These are phyloP conservation scores for Penicillium mononematosum DNA, from an alignment of 495 filamentous ascomycete genomes.

Conservation along the genomic window DNA sequence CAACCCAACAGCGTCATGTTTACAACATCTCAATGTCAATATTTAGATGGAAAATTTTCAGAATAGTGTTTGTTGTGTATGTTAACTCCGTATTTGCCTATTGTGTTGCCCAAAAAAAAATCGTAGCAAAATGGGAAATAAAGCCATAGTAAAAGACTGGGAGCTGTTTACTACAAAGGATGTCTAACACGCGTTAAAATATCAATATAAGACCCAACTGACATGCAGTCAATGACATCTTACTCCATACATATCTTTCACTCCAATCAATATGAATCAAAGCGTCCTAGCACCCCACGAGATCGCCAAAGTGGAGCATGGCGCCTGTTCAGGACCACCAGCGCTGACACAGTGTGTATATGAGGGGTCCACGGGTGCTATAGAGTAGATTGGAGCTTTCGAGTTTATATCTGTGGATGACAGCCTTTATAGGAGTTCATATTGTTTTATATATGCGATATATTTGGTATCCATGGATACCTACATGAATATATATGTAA, in stretches of 20 bases:
- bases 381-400: too few relatives aligned
- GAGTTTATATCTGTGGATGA: too few relatives aligned
- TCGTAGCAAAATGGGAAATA: not conserved
- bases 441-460: too few relatives aligned
- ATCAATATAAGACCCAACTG: not conserved
- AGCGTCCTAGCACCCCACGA: constrained; percentile 7
- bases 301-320: constrained; percentile 11
- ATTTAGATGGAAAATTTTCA: too few relatives aligned
- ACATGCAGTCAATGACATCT: not conserved
- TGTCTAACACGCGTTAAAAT: not conserved
- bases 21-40: not conserved
- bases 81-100: too few relatives aligned
- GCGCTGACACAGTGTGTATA: not conserved
- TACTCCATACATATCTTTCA: not conserved
- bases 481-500: too few relatives aligned
- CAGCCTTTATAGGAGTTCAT: too few relatives aligned
- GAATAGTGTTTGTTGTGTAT: too few relatives aligned
- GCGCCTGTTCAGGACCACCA: not conserved
- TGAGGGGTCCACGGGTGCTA: not conserved
- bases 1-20: constrained; percentile 21
- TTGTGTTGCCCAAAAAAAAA: not conserved
- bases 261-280: not conserved
- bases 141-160: not conserved
- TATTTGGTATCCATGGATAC: too few relatives aligned
- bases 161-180: not conserved